Evolutionary conservation across 306 rosid genomes (phyloP), one percentile per base, ranked within the genome.

Genomic region (Inga oerstediana): DNA sequence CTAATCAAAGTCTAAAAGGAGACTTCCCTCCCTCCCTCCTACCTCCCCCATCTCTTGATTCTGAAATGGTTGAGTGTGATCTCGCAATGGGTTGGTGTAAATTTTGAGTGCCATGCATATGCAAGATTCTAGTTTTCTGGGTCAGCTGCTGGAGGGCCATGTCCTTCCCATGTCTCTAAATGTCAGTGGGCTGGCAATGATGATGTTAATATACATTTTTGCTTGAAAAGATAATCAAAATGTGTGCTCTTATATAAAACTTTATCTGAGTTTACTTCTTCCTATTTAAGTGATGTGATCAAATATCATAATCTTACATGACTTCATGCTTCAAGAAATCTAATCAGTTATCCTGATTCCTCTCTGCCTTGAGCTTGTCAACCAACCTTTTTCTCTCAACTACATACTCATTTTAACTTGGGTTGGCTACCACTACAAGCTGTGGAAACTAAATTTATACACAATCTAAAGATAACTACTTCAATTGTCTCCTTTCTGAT

Each of bases 401-500:
- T 22, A 2, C 52, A 5, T 45, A 5, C 76, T 72, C 51, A 20
- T 56, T 37, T 35, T 37, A 56, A 62, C 68, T 62, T 62, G 37
- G 17, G 37, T 12, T 56, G 10, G 62, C 27, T 24, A 34, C 8
- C 48, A 17, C 45, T 32, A 10, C 30, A 30, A 74, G 2, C 45
- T 32, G 15, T 17, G 16, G n/a, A 17, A 34, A 22, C 22, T 34
- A 45, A 20, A 59, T 45, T 1, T 11, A 20, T 74, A 17, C 73
- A 8, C 43, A 37, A 62, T 69, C 2, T 61, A 41, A 79, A 64
- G 51, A 62, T 13, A 49, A 27, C 51, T 22, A 61, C 35, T 39
- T 19, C 56, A 4, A 68, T 35, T 44, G 58, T 82, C 58, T 75
- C 79, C 67, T 64, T 76, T 74, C 20, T 44, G 17, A 76, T 79